phyloP scores from a whole-genome alignment of 257 asterid species.

The Paraleonurus japonicus region DNA sequence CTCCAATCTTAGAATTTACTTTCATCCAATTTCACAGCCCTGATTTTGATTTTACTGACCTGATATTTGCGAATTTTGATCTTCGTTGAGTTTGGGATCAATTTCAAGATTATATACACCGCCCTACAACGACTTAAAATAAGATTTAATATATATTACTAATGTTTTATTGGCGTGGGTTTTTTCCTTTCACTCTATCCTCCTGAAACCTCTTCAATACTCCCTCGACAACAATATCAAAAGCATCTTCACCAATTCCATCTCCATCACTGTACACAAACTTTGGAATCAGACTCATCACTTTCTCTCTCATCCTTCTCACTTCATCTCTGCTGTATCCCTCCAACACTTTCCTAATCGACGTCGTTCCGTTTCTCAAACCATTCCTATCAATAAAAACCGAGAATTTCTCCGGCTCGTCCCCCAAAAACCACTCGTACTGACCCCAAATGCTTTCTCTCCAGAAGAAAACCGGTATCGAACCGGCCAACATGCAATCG shows the following conservation, averaged over 20 bases:
- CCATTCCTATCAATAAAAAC: constrained; percentile 47
- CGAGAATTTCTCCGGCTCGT: constrained; percentile 39
- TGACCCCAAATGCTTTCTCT: constrained; percentile 44
- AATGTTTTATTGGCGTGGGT: too few species aligned
- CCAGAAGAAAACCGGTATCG: constrained; percentile 68
- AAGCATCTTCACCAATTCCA: too few species aligned
- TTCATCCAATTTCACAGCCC: too few species aligned
- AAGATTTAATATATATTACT: too few species aligned
- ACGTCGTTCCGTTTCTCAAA: constrained; percentile 38
- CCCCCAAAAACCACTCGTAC: constrained; percentile 48
- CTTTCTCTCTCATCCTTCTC: constrained; percentile 44
- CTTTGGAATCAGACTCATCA: constrained; percentile 41
- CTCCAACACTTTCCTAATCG: constrained; percentile 45
- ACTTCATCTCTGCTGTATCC: constrained; percentile 41
- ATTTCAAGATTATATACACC: too few species aligned
- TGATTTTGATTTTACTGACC: too few species aligned
- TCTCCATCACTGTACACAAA: constrained; percentile 32
- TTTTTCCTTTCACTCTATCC: constrained; percentile 6
- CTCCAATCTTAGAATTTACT: too few species aligned
- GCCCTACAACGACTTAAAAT: too few species aligned
- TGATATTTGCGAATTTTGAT: too few species aligned
- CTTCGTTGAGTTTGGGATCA: too few species aligned
- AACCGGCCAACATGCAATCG: constrained; percentile 70
- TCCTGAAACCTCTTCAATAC: constrained; percentile 39
- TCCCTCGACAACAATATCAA: constrained; percentile 52